Evolutionary conservation across 1,284 basidiomycete species (phyloP).

Genomic region (Hymenochaete sp.): DNA sequence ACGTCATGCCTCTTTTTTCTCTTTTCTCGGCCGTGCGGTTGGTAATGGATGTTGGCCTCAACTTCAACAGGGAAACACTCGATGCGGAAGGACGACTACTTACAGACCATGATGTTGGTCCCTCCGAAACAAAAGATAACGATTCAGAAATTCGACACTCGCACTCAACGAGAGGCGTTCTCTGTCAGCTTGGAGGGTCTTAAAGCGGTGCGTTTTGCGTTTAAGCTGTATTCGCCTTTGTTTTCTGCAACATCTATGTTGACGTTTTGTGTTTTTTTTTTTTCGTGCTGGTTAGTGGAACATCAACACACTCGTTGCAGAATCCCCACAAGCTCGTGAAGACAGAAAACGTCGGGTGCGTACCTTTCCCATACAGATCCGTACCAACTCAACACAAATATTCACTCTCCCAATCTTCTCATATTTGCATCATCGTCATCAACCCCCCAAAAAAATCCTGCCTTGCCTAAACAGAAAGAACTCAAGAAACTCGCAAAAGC

Average conservation of each 20-base stretch:
- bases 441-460: too few species aligned
- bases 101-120: constrained; percentile 52
- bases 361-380: too few species aligned
- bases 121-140: constrained; percentile 63
- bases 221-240: constrained; percentile 14
- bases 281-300: constrained; percentile 77
- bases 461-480: constrained; percentile 55
- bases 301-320: constrained; percentile 48
- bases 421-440: neutral
- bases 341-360: constrained; percentile 71
- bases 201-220: constrained; percentile 53
- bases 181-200: constrained; percentile 62
- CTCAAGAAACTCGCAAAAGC: constrained; percentile 59
- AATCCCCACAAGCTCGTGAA: constrained; percentile 68
- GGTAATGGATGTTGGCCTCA: too few species aligned
- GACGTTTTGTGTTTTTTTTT: too few species aligned
- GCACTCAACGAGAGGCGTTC: constrained; percentile 65
- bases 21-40: too few species aligned
- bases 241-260: too few species aligned
- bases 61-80: constrained; percentile 73
- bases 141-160: constrained; percentile 56
- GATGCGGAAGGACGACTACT: constrained; percentile 71
- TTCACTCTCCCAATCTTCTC: neutral
- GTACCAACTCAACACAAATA: constrained; percentile 18
- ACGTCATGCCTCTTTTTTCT: neutral